Evolutionary conservation across 2,329 filamentous ascomycete genomes (phyloP), one percentile per base, ranked within the genome.

Genomic region (Phialophora tarda): DNA sequence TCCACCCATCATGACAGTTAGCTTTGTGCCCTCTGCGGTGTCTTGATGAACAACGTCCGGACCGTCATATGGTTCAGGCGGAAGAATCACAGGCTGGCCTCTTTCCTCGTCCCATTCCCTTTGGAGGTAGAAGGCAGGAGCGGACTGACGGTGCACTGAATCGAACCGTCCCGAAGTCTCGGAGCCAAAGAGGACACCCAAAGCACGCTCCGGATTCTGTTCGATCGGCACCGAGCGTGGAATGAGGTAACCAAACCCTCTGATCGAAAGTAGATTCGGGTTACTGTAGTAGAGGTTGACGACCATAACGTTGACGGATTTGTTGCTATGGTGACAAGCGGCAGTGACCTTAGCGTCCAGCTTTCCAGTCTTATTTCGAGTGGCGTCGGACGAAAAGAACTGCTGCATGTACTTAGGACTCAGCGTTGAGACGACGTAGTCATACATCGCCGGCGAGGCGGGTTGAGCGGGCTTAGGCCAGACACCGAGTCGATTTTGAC

Each of bases 1-100:
- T 1, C 95, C 95, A 66, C 95, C 95, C 64, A 99, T 82, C 88
- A 99, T 96, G 72, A 98, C 91, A 17, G 94, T 97, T 61, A 98
- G 79, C 77, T 96, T 97, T 14, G 92, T 96, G 26, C 91, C 92
- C 0, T 77, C 75, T 1, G 77, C 82, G 3, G 79, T 82, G 75
- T 90, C 86, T 72, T 86, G 83, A 21, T 84, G 85, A 44, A 66
- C 59, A 7, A 32, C 17, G 32, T 38, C 32, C 12, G 38, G 30
- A 51, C 57, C 26, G 8, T 47, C 47, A 10, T 53, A 23, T n/a
- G 48, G 57, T n/a, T 26, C 38, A 30, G 30, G 34, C 21, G 38
- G 38, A 48, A 30, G 10, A 6, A 48, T 6, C 3, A 47, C 38
- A 21, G 48, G 48, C 48, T 23, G 21, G 48, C 48, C 48, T 26